Evolutionary conservation across 768 basidiomycete genomes (phyloP).

Genomic region (Hypsizygus marmoreus): DNA sequence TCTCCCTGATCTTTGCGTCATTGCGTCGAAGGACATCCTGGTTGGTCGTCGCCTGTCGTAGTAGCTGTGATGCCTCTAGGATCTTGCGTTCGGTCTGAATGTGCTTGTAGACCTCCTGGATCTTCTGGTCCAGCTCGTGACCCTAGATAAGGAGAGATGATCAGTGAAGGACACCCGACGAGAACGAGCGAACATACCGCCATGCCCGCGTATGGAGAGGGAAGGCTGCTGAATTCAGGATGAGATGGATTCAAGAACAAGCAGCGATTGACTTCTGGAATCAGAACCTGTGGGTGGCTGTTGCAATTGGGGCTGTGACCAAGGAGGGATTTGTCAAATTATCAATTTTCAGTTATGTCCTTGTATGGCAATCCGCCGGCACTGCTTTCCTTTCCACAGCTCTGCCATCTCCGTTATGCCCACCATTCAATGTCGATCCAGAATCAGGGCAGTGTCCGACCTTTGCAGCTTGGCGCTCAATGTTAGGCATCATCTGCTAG

Average conservation of each 20-base stretch:
- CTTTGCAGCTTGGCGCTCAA: conserved; percentile 47
- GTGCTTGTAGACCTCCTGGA: conserved; percentile 85
- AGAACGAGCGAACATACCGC: conserved; percentile 7
- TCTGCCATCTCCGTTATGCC: conserved; percentile 26
- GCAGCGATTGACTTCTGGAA: conserved; percentile 17
- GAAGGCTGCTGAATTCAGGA: conserved; percentile 15
- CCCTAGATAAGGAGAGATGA: conserved; percentile 32
- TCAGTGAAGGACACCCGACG: conserved; percentile 24
- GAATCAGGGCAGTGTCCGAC: conserved; percentile 45
- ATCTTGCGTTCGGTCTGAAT: conserved; percentile 94
- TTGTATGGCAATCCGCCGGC: conserved; percentile 9
- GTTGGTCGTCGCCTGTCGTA: conserved; percentile 82
- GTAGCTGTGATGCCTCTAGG: conserved; percentile 77
- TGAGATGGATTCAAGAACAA: conserved; percentile 15
- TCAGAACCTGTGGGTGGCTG: conserved; percentile 24
- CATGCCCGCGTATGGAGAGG: conserved; percentile 22
- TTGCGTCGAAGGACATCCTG: conserved; percentile 82
- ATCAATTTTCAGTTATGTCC: conserved; percentile 17
- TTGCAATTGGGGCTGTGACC: conserved; percentile 26
- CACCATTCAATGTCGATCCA: conserved; percentile 32
- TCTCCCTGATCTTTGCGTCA: conserved; percentile 85
- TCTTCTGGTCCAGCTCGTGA: conserved; percentile 88
- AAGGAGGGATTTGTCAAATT: conserved; percentile 10
- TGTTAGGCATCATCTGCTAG: conserved; percentile 43
- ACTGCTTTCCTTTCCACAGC: background rate